Conservation (phyloP, 1,284 basidiomycete species). For the Abortiporus biennis region DNA sequence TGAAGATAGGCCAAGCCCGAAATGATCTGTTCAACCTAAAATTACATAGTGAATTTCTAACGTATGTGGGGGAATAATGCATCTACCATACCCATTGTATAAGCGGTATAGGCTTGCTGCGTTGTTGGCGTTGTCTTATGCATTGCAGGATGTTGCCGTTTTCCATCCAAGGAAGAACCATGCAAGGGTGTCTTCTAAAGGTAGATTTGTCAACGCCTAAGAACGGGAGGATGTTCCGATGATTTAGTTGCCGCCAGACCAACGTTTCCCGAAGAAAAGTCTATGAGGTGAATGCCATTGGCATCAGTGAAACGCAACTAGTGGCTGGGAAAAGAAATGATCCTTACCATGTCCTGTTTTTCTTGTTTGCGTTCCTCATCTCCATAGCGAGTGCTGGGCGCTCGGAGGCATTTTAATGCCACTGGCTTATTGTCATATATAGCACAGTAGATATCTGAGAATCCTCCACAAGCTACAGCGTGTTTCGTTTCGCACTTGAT, state of each 20-base stretch:
- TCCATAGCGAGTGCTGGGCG: no score
- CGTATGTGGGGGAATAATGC: not conserved
- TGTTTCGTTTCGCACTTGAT: not conserved
- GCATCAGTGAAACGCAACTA: not conserved
- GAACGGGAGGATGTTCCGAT: slow-evolving; percentile 7
- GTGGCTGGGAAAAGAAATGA: not conserved
- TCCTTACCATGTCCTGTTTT: not conserved
- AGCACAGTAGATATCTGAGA: slow-evolving; percentile 4
- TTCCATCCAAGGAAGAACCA: slow-evolving; percentile 5
- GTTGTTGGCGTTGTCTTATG: not conserved
- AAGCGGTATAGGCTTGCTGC: not conserved
- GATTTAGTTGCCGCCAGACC: slow-evolving; percentile 5
- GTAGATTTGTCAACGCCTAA: slow-evolving; percentile 2
- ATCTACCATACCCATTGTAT: not conserved
- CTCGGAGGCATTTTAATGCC: slow-evolving; percentile 6
- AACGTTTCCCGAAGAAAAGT: slow-evolving; percentile 4
- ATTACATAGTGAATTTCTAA: not conserved
- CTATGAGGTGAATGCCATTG: not conserved
- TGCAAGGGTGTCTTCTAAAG: not conserved
- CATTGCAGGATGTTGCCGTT: slow-evolving; percentile 4
- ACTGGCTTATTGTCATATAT: not conserved
- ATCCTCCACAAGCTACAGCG: not conserved
- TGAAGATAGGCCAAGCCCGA: slow-evolving; percentile 10
- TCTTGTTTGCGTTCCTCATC: not conserved
- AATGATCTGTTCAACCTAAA: slow-evolving; percentile 5